These are phyloP conservation scores for Amborella trichopoda DNA, from an alignment of 164 flowering plant genomes.

Conservation along the genomic window DNA sequence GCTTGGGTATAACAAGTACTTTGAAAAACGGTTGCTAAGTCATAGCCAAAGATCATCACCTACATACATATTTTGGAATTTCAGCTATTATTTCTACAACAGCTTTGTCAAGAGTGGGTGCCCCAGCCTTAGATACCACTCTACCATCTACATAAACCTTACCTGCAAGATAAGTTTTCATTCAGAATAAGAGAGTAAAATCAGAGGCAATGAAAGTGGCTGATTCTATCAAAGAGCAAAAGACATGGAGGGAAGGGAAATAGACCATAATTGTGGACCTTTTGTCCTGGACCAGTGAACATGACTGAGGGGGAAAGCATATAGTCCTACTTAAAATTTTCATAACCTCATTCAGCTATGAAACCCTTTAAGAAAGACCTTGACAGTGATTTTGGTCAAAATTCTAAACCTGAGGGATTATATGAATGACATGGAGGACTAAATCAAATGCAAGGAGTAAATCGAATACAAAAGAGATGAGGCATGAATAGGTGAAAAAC, in stretches of 20 bases:
- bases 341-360: not conserved
- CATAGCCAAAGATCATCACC: constrained; percentile 82
- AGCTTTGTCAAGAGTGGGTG: constrained; percentile 63
- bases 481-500: not conserved
- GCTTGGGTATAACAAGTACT: too few species aligned
- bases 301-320: not conserved
- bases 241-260: not conserved
- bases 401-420: too few species aligned
- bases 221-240: not conserved
- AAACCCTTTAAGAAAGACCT: too few species aligned
- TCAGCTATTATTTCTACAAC: constrained; percentile 77
- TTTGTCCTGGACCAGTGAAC: not conserved
- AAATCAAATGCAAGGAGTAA: too few species aligned
- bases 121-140: constrained; percentile 78
- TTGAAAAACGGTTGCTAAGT: too few species aligned
- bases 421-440: too few species aligned
- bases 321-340: not conserved
- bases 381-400: too few species aligned
- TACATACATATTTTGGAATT: constrained; percentile 98
- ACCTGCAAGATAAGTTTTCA: constrained; percentile 27
- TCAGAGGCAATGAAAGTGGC: constrained; percentile 1
- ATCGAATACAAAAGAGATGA: too few species aligned
- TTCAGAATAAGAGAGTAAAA: not conserved
- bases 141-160: constrained; percentile 86
- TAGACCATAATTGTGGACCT: not conserved